These are phyloP conservation scores for Saturnispora halmiae DNA, from an alignment of 805 yeast species.

Conservation along the genomic window DNA sequence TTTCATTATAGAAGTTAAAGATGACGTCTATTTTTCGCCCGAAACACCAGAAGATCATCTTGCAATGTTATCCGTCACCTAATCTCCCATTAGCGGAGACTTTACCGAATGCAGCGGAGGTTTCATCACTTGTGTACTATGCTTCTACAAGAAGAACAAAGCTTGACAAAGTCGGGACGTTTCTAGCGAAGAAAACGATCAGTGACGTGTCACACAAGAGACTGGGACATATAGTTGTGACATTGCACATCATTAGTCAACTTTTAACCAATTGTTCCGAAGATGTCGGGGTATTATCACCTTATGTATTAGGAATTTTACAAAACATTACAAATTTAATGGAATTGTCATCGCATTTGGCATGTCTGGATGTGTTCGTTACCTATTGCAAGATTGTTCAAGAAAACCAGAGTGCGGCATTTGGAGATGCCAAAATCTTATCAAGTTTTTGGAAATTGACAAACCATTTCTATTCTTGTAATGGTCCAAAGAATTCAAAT, in stretches of 20 bases:
- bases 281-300: conserved; percentile 76
- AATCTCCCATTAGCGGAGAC: conserved; percentile 53
- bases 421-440: conserved; percentile 37
- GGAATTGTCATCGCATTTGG: conserved; percentile 55
- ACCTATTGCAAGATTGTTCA: conserved; percentile 22
- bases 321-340: conserved; percentile 39
- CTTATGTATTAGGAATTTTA: conserved; percentile 55
- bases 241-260: conserved; percentile 59
- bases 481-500: conserved; percentile 18
- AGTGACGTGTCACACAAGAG: conserved; percentile 53
- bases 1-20: neutral
- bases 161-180: conserved; percentile 74
- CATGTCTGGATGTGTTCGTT: conserved; percentile 29
- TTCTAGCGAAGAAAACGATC: conserved; percentile 51
- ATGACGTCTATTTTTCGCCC: conserved; percentile 32
- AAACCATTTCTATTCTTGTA: conserved; percentile 17
- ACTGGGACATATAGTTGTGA: conserved; percentile 76
- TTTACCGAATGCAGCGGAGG: conserved; percentile 85
- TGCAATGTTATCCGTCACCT: conserved; percentile 90
- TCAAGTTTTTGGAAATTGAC: conserved; percentile 30
- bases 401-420: conserved; percentile 24
- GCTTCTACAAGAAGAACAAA: conserved; percentile 86
- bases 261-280: conserved; percentile 71
- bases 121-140: conserved; percentile 79
- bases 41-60: conserved; percentile 82